Conservation (phyloP, 1,284 basidiomycete species). For the Moniliella sp. region DNA sequence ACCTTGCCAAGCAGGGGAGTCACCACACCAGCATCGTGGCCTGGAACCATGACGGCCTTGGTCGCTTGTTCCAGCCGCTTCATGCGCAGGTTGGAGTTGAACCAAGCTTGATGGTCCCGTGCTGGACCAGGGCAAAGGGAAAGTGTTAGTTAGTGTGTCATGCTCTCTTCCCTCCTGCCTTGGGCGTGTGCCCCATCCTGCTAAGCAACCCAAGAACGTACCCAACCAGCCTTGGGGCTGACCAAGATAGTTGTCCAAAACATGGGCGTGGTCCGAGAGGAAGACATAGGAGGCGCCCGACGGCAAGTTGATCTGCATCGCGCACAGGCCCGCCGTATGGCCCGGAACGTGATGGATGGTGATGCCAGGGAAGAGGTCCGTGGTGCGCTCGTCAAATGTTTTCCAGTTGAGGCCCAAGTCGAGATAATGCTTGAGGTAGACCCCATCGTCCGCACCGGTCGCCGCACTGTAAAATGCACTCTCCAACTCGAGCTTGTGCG, state of each 20-base stretch:
- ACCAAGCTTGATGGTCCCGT: not conserved
- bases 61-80: not conserved
- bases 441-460: constrained; percentile 17
- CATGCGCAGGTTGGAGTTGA: not conserved
- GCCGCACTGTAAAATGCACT: constrained; percentile 16
- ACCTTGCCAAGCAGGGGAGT: no score
- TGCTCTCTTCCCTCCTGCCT: no score
- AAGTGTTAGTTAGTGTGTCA: not conserved
- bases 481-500: constrained; percentile 23
- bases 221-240: not conserved
- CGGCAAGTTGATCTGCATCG: constrained; percentile 8
- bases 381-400: constrained; percentile 17
- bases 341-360: constrained; percentile 24
- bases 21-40: no score
- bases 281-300: constrained; percentile 3
- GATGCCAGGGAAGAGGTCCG: constrained; percentile 21
- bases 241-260: not conserved
- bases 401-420: constrained; percentile 21
- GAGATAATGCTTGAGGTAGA: constrained; percentile 18
- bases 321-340: constrained; percentile 24
- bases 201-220: no score
- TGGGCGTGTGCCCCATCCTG: no score
- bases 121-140: not conserved
- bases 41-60: not conserved
- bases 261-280: constrained; percentile 5